These are phyloP conservation scores for Xylaria cubensis DNA, from an alignment of 495 filamentous ascomycete genomes.

Conservation along the genomic window DNA sequence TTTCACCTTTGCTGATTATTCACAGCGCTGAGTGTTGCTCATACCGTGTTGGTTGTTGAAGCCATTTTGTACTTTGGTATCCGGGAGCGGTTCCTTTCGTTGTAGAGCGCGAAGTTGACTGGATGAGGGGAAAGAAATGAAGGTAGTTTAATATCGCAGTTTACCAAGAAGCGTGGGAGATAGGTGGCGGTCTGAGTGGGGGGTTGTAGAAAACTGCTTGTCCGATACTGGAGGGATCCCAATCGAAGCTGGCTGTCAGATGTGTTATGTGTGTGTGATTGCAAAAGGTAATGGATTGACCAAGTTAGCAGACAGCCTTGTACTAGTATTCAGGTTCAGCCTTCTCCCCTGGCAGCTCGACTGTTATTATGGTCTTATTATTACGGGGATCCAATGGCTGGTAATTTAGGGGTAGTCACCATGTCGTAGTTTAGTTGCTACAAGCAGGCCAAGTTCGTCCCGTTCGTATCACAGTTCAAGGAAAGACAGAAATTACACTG, in stretches of 20 bases:
- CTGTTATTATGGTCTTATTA: slow-evolving; percentile 1
- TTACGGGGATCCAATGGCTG: background rate
- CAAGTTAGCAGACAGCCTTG: slow-evolving; percentile 11
- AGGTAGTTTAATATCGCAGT: background rate
- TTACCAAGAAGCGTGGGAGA: background rate
- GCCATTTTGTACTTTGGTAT: slow-evolving; percentile 39
- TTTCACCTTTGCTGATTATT: background rate
- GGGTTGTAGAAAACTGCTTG: background rate
- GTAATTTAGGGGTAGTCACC: background rate
- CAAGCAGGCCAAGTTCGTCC: background rate
- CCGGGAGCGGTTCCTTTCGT: background rate
- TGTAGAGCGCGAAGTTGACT: background rate
- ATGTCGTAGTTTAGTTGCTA: slow-evolving; percentile 18
- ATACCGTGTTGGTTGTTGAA: slow-evolving; percentile 40
- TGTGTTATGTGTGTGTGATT: slow-evolving; percentile 3
- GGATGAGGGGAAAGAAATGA: slow-evolving; percentile 1
- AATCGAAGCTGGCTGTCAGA: background rate
- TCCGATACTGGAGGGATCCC: background rate
- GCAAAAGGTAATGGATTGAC: slow-evolving; percentile 5
- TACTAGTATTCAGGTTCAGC: slow-evolving; percentile 12
- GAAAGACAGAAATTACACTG: background rate
- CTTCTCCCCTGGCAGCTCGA: slow-evolving; percentile 6
- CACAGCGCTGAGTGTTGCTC: slow-evolving; percentile 6
- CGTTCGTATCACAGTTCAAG: background rate
- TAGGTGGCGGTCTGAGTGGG: background rate